A percentile compares a stretch with the other conserved stretches of the same genome.
phyloP scores from a whole-genome alignment of 805 yeast species.

The Metschnikowia amazonensis region DNA sequence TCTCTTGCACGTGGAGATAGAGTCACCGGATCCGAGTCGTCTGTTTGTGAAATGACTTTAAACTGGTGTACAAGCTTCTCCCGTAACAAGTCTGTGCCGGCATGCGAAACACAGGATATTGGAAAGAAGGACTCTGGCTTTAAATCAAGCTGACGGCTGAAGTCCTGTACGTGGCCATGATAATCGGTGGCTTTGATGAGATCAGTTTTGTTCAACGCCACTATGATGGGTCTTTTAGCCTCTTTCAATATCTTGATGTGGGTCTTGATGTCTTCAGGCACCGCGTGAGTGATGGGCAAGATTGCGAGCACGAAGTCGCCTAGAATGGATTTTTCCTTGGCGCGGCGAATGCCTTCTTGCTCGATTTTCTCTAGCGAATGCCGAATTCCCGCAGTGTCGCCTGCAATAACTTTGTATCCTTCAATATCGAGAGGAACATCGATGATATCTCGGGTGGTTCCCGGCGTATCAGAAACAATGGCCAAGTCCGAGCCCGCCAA shows the following conservation, averaged over 20 bases:
- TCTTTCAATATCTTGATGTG: slow-evolving; percentile 35
- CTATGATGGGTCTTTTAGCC: slow-evolving; percentile 32
- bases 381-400: slow-evolving; percentile 94
- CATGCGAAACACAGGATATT: slow-evolving; percentile 59
- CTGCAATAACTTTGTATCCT: slow-evolving; percentile 79
- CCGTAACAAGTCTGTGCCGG: slow-evolving; percentile 53
- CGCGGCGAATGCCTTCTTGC: slow-evolving; percentile 75
- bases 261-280: slow-evolving; percentile 35
- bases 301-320: slow-evolving; percentile 73
- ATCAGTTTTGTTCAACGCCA: slow-evolving; percentile 62
- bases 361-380: slow-evolving; percentile 49
- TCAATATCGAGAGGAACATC: slow-evolving; percentile 76
- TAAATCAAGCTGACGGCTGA: slow-evolving; percentile 15
- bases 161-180: not conserved
- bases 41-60: slow-evolving; percentile 45
- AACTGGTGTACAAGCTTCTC: slow-evolving; percentile 43
- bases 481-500: slow-evolving; percentile 79
- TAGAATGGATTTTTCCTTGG: slow-evolving; percentile 52
- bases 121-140: slow-evolving; percentile 18
- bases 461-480: slow-evolving; percentile 86
- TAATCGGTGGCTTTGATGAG: slow-evolving; percentile 26
- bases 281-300: slow-evolving; percentile 37
- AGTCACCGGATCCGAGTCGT: slow-evolving; percentile 59
- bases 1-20: slow-evolving; percentile 77
- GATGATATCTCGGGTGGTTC: slow-evolving; percentile 88